phyloP scores from a whole-genome alignment of 1,284 basidiomycete species.

The Waitea zeae region DNA sequence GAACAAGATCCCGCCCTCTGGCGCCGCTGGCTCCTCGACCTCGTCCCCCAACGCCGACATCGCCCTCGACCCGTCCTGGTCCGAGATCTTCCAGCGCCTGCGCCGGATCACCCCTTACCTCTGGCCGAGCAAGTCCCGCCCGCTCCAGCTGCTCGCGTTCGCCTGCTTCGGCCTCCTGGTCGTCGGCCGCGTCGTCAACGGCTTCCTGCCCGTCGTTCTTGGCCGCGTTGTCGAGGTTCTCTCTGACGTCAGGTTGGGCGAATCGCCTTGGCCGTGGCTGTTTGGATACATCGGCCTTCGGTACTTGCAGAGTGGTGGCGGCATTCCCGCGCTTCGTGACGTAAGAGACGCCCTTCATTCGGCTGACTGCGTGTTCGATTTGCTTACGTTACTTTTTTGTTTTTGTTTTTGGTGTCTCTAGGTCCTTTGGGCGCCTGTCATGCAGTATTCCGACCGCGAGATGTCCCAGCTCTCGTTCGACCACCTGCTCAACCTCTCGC shows the following conservation, averaged over 20 bases:
- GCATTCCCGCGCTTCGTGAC: slow-evolving; percentile 51
- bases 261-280: slow-evolving; percentile 45
- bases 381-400: slow-evolving; percentile 1
- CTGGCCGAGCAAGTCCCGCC: slow-evolving; percentile 55
- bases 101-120: slow-evolving; percentile 58
- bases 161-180: slow-evolving; percentile 53
- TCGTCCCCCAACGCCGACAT: slow-evolving; percentile 32
- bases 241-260: slow-evolving; percentile 21
- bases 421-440: slow-evolving; percentile 69
- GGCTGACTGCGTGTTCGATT: slow-evolving; percentile 5
- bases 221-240: slow-evolving; percentile 49
- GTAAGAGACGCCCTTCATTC: too few relatives aligned
- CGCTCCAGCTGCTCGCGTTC: slow-evolving; percentile 52
- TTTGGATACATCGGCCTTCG: slow-evolving; percentile 43
- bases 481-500: slow-evolving; percentile 66
- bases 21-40: too few relatives aligned
- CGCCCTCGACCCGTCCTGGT: slow-evolving; percentile 46
- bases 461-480: slow-evolving; percentile 71
- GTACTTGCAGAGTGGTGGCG: slow-evolving; percentile 54
- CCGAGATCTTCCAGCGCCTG: slow-evolving; percentile 39
- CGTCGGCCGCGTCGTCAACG: slow-evolving; percentile 62
- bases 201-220: slow-evolving; percentile 55
- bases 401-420: too few relatives aligned
- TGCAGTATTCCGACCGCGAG: slow-evolving; percentile 71
- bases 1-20: slow-evolving; percentile 12